Evolutionary conservation across 1,139 yeast genomes (phyloP).

Genomic region (Hemisphaericaspora xylanilytica): DNA sequence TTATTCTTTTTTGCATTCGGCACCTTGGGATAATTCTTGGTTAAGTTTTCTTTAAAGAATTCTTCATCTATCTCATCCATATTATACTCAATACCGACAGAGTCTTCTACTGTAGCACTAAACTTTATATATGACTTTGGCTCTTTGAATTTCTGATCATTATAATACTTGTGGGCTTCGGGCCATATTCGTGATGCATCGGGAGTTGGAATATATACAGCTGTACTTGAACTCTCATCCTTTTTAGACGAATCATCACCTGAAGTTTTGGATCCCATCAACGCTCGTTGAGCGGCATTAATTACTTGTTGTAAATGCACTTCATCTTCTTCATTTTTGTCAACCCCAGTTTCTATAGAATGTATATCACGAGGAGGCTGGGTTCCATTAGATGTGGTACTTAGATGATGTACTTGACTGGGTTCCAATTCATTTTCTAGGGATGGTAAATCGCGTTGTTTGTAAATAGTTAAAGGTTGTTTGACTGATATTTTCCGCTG

Average conservation of each 20-base stretch:
- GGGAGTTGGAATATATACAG: conserved; percentile 91
- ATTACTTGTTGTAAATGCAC: conserved; percentile 92
- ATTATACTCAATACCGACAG: conserved; percentile 80
- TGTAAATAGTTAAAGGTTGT: conserved; percentile 78
- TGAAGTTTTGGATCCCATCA: conserved; percentile 31
- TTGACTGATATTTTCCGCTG: conserved; percentile 90
- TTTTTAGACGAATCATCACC: conserved; percentile 22
- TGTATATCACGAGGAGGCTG: conserved; percentile 82
- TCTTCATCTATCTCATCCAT: conserved; percentile 88
- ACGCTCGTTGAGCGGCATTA: conserved; percentile 68
- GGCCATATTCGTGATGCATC: conserved; percentile 86
- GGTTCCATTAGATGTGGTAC: conserved; percentile 29
- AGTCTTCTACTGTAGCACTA: conserved; percentile 94
- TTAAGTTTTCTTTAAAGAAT: conserved; percentile 48
- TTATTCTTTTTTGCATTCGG: conserved; percentile 16
- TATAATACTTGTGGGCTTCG: conserved; percentile 71
- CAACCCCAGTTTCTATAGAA: conserved; percentile 96
- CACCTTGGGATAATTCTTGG: conserved; percentile 31
- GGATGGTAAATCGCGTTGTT: conserved; percentile 78
- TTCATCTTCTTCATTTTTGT: conserved; percentile 95
- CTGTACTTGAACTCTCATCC: conserved; percentile 42
- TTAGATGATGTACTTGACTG: conserved; percentile 44
- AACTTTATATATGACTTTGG: conserved; percentile 84
- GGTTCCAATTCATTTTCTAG: conserved; percentile 56
- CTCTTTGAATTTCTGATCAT: conserved; percentile 56